Evolutionary conservation across 2,329 filamentous ascomycete species (phyloP), one percentile per base, ranked within the genome.

Genomic region (Neonectria ditissima): DNA sequence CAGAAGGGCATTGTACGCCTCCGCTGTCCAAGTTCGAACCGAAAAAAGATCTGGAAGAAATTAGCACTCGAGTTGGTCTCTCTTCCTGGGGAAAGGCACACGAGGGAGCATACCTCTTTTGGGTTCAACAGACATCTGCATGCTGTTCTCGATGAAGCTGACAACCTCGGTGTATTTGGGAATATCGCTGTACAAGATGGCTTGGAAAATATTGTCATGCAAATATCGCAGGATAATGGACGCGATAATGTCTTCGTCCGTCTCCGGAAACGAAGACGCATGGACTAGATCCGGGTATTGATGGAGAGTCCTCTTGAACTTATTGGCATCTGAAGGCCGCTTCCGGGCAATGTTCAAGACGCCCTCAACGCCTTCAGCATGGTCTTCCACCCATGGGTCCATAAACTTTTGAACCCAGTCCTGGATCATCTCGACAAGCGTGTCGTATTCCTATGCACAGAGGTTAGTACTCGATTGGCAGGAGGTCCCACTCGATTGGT

Each of bases 401-500:
- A 78, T 75, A 61, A 80, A 73, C 53, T 75, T 74, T 37, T 77
- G 70, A 6, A 80, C 75, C 79, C 78, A 81, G 22, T 79, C 74
- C 18, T 73, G 71, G 11, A 80, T 64, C 32, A 67, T 65, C 34
- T 76, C 70, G n/a, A 80, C 64, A 1, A 81, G 70, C 32, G 74
- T 65, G 55, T 78, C 75, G 47, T 77, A 81, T 54, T 80, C 76
- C 79, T 80, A 28, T 2, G 1, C 1, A 2, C 2, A 16, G 22
- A 3, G 18, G 32, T 78, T 55, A 74, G 65, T 3, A 51, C 43
- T 32, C 26, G 14, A 14, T 8, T 2, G 11, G 13, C 16, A 47
- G 28, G 10, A 20, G 11, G 26, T 18, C 30, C 28, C 13, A 18
- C 20, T 9, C 5, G 11, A 14, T n/a, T 8, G 26, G 45, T 28